These are phyloP conservation scores for Mimosa pudica DNA, from an alignment of 306 rosid species.

Conservation along the genomic window DNA sequence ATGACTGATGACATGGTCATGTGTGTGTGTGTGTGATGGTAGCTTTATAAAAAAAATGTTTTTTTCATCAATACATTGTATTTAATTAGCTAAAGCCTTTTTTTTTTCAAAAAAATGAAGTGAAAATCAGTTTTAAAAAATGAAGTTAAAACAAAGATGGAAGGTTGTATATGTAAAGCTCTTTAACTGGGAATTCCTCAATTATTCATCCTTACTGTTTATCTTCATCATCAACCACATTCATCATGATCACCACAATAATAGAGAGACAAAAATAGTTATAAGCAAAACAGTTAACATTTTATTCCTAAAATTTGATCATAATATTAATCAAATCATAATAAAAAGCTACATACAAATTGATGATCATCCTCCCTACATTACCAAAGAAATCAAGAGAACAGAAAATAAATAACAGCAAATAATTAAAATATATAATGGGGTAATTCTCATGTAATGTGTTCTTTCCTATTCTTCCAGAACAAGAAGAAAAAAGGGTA, in stretches of 20 bases:
- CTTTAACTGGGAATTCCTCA: neutral
- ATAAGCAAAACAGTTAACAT: neutral
- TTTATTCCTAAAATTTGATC: neutral
- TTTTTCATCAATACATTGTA: no score
- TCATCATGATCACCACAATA: neutral
- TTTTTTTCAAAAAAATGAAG: no score
- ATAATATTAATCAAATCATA: neutral
- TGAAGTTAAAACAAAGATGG: no score
- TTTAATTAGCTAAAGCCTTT: no score
- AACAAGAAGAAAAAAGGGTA: slow-evolving; percentile 21
- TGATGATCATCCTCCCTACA: neutral
- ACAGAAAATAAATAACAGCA: neutral
- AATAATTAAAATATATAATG: no score
- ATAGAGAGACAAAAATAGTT: neutral
- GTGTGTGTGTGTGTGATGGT: no score
- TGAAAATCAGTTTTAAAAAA: no score
- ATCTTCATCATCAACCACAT: neutral
- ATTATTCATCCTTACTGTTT: neutral
- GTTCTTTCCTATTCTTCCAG: neutral
- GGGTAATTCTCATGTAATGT: neutral
- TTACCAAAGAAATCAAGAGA: slow-evolving; percentile 1
- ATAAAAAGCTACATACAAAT: slow-evolving; percentile 15
- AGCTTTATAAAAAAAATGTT: no score
- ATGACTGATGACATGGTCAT: no score
- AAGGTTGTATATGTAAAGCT: neutral